phyloP scores from a whole-genome alignment of 768 basidiomycete species.

The Serendipita sp. region DNA sequence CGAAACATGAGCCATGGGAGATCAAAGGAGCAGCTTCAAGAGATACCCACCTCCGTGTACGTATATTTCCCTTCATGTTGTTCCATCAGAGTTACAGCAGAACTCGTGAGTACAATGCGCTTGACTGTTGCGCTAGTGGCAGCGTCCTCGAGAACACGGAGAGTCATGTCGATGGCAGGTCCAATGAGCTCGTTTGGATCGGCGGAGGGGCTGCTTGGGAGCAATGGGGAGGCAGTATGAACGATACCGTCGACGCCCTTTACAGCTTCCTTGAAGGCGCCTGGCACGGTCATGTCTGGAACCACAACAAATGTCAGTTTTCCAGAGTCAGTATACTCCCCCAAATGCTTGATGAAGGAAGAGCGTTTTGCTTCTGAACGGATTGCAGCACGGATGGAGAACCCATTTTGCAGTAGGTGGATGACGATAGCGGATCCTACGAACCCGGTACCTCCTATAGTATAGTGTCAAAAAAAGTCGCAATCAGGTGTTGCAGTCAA shows the following conservation, averaged over 20 bases:
- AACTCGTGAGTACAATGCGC: slow-evolving; percentile 55
- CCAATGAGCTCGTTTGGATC: slow-evolving; percentile 33
- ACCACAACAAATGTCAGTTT: not conserved
- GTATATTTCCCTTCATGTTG: slow-evolving; percentile 10
- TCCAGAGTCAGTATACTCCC: not conserved
- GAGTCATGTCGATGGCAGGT: slow-evolving; percentile 60
- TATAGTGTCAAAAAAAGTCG: not conserved
- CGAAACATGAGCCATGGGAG: not conserved
- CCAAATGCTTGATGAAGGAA: not conserved
- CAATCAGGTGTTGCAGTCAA: not conserved
- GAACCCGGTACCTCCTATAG: slow-evolving; percentile 9
- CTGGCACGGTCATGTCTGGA: slow-evolving; percentile 12
- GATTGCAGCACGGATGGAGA: slow-evolving; percentile 23
- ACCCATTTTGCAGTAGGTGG: slow-evolving; percentile 15
- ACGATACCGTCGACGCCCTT: slow-evolving; percentile 56
- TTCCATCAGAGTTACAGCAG: slow-evolving; percentile 32
- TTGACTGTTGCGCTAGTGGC: slow-evolving; percentile 42
- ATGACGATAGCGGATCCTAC: slow-evolving; percentile 13
- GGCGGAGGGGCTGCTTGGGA: not conserved
- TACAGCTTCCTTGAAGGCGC: slow-evolving; percentile 66
- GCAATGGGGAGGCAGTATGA: slow-evolving; percentile 47
- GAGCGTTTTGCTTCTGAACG: slow-evolving; percentile 17
- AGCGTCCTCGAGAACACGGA: slow-evolving; percentile 42
- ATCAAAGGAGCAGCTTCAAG: slow-evolving; percentile 12
- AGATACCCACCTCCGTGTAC: slow-evolving; percentile 15